Evolutionary conservation across 805 yeast genomes (phyloP).

Genomic region (Kodamaea restingae): DNA sequence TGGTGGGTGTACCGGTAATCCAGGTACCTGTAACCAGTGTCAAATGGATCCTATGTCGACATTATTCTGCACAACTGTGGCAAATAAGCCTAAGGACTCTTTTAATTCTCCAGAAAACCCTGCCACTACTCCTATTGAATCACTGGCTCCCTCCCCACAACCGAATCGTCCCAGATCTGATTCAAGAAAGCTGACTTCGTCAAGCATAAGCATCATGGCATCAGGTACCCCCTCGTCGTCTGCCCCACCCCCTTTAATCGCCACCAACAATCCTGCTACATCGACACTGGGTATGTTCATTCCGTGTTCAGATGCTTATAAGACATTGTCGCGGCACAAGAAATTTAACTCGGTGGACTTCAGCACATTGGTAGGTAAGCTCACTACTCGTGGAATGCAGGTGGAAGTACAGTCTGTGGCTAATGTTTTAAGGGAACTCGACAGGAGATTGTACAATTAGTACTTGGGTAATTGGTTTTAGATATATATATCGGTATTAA

Average conservation of each 20-base stretch:
- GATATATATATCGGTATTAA: not conserved
- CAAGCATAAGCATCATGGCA: constrained; percentile 10
- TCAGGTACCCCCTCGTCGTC: constrained; percentile 19
- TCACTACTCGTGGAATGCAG: constrained; percentile 80
- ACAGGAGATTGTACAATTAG: constrained; percentile 41
- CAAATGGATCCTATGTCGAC: constrained; percentile 85
- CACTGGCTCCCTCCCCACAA: constrained; percentile 5
- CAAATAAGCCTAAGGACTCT: constrained; percentile 42
- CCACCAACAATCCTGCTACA: constrained; percentile 13
- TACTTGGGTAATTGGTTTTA: constrained; percentile 1
- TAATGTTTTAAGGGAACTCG: constrained; percentile 76
- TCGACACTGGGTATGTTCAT: constrained; percentile 51
- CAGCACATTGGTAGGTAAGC: constrained; percentile 65
- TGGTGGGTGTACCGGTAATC: constrained; percentile 74
- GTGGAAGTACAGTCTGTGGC: constrained; percentile 92
- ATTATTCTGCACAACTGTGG: constrained; percentile 81
- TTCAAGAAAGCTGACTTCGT: constrained; percentile 15
- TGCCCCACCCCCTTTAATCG: constrained; percentile 13
- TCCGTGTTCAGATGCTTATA: constrained; percentile 88
- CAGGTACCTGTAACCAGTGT: constrained; percentile 83
- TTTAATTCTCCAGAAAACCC: not conserved
- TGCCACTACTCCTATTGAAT: not conserved
- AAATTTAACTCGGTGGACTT: constrained; percentile 71
- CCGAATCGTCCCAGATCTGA: constrained; percentile 11
- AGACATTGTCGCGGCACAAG: constrained; percentile 78